Conservation (phyloP, 257 asterid genomes). For the Solanum piurae region DNA sequence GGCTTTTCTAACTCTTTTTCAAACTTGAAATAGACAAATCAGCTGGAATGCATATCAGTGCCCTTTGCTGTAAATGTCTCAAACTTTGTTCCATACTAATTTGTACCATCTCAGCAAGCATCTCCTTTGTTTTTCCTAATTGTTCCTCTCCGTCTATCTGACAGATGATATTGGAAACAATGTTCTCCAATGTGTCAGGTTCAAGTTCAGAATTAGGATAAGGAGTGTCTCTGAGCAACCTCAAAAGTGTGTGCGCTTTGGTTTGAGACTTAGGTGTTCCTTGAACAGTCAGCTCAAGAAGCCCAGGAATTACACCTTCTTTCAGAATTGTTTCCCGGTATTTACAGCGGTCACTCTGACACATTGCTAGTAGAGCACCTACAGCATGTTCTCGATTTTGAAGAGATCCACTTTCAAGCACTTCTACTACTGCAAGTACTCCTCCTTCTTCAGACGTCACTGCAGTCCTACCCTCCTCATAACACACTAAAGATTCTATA, state of each 20-base stretch:
- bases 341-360: slow-evolving; percentile 58
- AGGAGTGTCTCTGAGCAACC: slow-evolving; percentile 65
- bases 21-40: slow-evolving; percentile 39
- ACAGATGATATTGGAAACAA: slow-evolving; percentile 61
- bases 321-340: slow-evolving; percentile 73
- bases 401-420: slow-evolving; percentile 67
- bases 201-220: slow-evolving; percentile 64
- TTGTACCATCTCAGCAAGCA: slow-evolving; percentile 94
- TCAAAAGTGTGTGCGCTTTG: slow-evolving; percentile 58
- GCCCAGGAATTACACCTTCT: slow-evolving; percentile 96
- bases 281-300: slow-evolving; percentile 88
- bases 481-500: slow-evolving; percentile 51
- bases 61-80: slow-evolving; percentile 68
- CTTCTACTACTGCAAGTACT: slow-evolving; percentile 80
- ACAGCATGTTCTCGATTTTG: slow-evolving; percentile 87
- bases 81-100: slow-evolving; percentile 97
- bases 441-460: slow-evolving; percentile 81
- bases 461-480: slow-evolving; percentile 64
- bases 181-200: slow-evolving; percentile 67
- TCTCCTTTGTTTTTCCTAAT: slow-evolving; percentile 67
- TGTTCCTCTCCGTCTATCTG: slow-evolving; percentile 74
- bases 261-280: slow-evolving; percentile 64
- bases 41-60: slow-evolving; percentile 51
- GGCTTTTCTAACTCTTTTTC: neutral
- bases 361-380: slow-evolving; percentile 77